Base-by-base conservation (phyloP, 148 eudicot genomes). In the Cornus kousa region DNA sequence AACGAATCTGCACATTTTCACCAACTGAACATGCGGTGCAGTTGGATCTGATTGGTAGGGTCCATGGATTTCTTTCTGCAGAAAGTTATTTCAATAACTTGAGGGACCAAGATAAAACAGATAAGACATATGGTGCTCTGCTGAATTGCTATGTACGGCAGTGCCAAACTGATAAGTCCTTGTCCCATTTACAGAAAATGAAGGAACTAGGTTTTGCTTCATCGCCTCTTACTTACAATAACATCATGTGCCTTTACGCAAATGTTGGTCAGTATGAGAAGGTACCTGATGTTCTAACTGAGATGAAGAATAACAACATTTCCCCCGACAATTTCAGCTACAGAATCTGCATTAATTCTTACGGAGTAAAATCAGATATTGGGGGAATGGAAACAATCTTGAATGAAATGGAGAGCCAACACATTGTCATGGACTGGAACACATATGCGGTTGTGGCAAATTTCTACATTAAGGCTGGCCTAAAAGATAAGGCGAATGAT, bases 121-220 rank as follows among this genome's bases (percentile, higher is more conserved):
- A 87, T 2, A 94, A 92, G 86, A 92, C 93, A 10, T 94, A 91
- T 71, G 99, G 99, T 50, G 97, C 99, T 78, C 93, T 96, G 73
- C 89, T 96, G 66, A 90, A 96, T 84, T 96, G 98, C 75, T 96
- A 96, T 81, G 99, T 92, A 33, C 85, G 95, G 20, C 95, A 89
- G 59, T 88, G 86, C 76, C 86, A 91, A 82, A 87, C 85, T 20
- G 91, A 91, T 35, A 91, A 88, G 79, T 78, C 99, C 74, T 82
- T 92, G 67, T 75, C 89, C 22, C 97, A 90, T 78, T 83, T 92
- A 33, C 84, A 82, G 77, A 90, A 84, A 78, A 96, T 96, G 99
- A 91, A 89, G 84, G 95, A 92, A 71, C 70, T 85, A 81, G 95
- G 95, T 70, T 81, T 91, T 77, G 85, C 87, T 69, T 80, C 89